phyloP scores from a whole-genome alignment of 2,329 filamentous ascomycete species.

The Alternaria dauci region DNA sequence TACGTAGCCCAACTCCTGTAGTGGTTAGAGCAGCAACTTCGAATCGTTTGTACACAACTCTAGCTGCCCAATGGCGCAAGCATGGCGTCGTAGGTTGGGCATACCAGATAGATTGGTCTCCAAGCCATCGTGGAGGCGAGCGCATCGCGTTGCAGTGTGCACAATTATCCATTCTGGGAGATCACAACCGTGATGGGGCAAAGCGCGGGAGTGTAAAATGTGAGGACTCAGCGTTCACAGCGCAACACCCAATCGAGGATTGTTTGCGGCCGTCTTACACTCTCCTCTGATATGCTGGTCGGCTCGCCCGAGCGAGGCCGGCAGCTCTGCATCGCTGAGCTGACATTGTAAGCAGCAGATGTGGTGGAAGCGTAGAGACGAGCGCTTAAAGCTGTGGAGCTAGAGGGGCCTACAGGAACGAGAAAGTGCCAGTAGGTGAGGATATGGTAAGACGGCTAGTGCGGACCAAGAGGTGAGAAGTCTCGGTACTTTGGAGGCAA shows the following conservation, averaged over 20 bases:
- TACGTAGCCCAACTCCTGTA: slow-evolving; percentile 10
- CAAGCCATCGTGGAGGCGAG: slow-evolving; percentile 16
- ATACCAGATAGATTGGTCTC: slow-evolving; percentile 14
- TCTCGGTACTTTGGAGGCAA: not conserved
- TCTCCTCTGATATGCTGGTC: not conserved
- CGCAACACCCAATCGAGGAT: slow-evolving; percentile 6
- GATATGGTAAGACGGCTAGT: slow-evolving; percentile 9
- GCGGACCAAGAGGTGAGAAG: not conserved
- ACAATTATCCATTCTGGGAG: slow-evolving; percentile 33
- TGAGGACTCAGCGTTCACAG: slow-evolving; percentile 1
- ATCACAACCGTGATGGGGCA: slow-evolving; percentile 37
- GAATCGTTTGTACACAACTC: slow-evolving; percentile 10
- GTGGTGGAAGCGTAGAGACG: not conserved
- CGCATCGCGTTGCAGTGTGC: slow-evolving; percentile 24
- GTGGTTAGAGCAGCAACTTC: slow-evolving; percentile 5
- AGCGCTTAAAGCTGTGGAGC: not conserved
- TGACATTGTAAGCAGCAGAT: slow-evolving; percentile 1
- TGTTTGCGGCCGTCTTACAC: slow-evolving; percentile 4
- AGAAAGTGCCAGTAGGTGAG: not conserved
- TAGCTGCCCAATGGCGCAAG: slow-evolving; percentile 12
- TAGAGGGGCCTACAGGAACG: not conserved
- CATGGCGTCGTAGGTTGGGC: slow-evolving; percentile 14
- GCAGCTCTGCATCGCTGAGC: not conserved
- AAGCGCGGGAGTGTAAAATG: slow-evolving; percentile 6
- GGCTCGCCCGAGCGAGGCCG: not conserved